Evolutionary conservation across 2,329 filamentous ascomycete species (phyloP).

Genomic region (Colletotrichum siamense): DNA sequence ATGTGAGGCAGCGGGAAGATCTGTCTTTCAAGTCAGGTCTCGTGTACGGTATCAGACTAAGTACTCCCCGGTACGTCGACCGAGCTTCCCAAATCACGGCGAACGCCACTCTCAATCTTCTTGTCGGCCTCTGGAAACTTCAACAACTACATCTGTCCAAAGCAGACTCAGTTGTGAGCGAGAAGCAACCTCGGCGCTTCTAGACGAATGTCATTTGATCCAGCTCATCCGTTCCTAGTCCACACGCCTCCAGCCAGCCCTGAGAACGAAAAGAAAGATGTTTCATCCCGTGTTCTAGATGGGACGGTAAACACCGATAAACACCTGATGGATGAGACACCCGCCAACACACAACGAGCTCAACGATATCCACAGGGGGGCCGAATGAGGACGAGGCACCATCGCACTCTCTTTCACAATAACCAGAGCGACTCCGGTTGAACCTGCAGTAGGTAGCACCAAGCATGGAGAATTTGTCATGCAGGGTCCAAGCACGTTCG

Average conservation of each 20-base stretch:
- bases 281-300: slow-evolving; percentile 19
- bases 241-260: not conserved
- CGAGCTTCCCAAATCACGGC: not conserved
- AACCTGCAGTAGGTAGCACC: not conserved
- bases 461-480: slow-evolving; percentile 18
- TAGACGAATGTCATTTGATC: not conserved
- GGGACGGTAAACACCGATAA: slow-evolving; percentile 19
- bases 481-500: slow-evolving; percentile 9
- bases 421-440: not conserved
- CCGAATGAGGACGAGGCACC: not conserved
- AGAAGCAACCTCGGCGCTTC: not conserved
- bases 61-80: not conserved
- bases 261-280: not conserved
- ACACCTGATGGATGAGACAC: slow-evolving; percentile 15
- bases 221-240: not conserved
- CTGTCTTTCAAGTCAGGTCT: not conserved
- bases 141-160: not conserved
- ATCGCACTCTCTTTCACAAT: not conserved
- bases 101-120: not conserved
- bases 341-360: not conserved
- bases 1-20: not conserved
- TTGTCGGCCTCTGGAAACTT: not conserved
- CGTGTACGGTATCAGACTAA: not conserved
- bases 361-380: not conserved
- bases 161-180: not conserved